Evolutionary conservation across 768 basidiomycete species (phyloP).

Genomic region (Trametopsis cervina): DNA sequence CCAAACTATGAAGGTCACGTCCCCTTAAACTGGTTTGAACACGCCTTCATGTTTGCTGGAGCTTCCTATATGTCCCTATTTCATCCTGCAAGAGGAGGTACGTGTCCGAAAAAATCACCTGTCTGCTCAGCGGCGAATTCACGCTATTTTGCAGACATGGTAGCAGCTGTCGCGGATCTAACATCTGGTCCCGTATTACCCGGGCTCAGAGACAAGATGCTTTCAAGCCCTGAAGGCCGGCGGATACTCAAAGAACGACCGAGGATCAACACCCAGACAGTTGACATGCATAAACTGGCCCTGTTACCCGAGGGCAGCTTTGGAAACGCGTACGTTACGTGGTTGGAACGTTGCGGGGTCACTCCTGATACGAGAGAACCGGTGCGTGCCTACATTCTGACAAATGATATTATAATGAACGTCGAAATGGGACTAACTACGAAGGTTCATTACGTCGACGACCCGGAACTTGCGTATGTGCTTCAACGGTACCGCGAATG

Average conservation of each 20-base stretch:
- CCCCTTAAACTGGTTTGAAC: slow-evolving; percentile 77
- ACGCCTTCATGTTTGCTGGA: slow-evolving; percentile 78
- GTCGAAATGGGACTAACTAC: no score
- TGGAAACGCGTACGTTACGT: slow-evolving; percentile 80
- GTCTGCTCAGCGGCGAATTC: no score
- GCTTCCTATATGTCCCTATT: slow-evolving; percentile 76
- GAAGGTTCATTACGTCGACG: slow-evolving; percentile 90
- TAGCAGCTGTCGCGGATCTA: slow-evolving; percentile 90
- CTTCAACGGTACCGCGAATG: slow-evolving; percentile 98
- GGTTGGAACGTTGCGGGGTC: slow-evolving; percentile 83
- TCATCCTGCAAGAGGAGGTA: slow-evolving; percentile 82
- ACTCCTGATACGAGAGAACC: slow-evolving; percentile 92
- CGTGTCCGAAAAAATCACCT: slow-evolving; percentile 27
- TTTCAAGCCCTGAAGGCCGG: slow-evolving; percentile 74
- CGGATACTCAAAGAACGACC: slow-evolving; percentile 80
- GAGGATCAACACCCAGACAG: slow-evolving; percentile 65
- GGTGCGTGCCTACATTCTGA: slow-evolving; percentile 38
- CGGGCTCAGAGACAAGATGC: slow-evolving; percentile 69
- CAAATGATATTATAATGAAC: no score
- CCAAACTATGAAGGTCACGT: slow-evolving; percentile 75
- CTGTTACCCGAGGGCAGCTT: slow-evolving; percentile 73
- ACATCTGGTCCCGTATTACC: slow-evolving; percentile 79
- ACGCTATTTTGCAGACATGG: slow-evolving; percentile 78
- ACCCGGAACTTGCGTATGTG: slow-evolving; percentile 94
- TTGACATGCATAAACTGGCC: slow-evolving; percentile 64